Base-by-base conservation (phyloP, 75 land plant species). In the Sequoia sempervirens region DNA sequence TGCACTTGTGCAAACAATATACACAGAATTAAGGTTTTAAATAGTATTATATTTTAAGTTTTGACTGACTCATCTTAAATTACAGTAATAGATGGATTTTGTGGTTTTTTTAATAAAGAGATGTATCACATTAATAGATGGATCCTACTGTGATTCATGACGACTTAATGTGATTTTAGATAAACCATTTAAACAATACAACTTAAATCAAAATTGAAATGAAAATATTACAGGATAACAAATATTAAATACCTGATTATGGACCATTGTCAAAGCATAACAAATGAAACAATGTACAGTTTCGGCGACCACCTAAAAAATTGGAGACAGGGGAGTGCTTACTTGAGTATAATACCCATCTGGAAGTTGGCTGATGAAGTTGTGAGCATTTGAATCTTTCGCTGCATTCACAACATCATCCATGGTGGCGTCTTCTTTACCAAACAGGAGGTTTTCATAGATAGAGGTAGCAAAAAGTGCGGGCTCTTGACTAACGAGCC, bases 401-500 rank as follows among this genome's bases (percentile, higher is more conserved):
- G 91, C 87, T 43, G 90, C 95, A 9, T 79, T 86, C 32, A 88
- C 69, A 7, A 94, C 82, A 64, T 88, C 92, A 20, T 86, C 89
- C 86, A 88, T 86, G 61, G 90, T 89, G 0, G 93, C 96, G 80
- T 84, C 92, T 69, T 90, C 93, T 76, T 92, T 92, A 2, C 94
- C 93, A 81, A 88, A 94, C 30, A 90, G 56, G 4, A 94, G 89
- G 61, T 94, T 94, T 81, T 93, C 93, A 43, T 81, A 68, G 47
- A 94, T 91, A 54, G 87, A 84, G 8, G 94, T 90, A 37, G 94
- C 93, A 82, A 94, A 94, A 54, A 94, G 85, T 5, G 90, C 93
- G 14, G 96, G 96, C 85, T 94, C 96, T 82, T 94, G 96, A 75
- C 89, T 91, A 56, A 94, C 96, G 30, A 94, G 87, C 14, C 95